A percentile compares a stretch with the other conserved stretches of the same genome.
phyloP scores from a whole-genome alignment of 2,329 filamentous ascomycete genomes.

The Fusarium sp. region DNA sequence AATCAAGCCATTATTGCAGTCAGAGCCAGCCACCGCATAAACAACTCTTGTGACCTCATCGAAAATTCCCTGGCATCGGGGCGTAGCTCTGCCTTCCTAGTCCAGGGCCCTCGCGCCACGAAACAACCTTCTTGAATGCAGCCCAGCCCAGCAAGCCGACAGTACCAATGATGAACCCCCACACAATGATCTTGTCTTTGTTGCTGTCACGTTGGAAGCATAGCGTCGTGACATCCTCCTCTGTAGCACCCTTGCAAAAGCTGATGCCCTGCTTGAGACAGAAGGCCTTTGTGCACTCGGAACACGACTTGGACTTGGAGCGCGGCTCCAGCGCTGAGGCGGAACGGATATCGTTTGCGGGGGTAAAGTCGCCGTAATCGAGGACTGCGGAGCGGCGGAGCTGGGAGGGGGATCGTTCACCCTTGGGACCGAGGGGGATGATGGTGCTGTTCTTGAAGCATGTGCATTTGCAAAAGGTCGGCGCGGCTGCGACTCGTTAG shows the following conservation, averaged over 20 bases:
- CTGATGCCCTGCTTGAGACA: slow-evolving; percentile 70
- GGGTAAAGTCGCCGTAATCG: slow-evolving; percentile 34
- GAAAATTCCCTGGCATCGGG: slow-evolving; percentile 43
- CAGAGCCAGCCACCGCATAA: neutral
- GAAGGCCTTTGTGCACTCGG: slow-evolving; percentile 73
- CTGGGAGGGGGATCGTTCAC: slow-evolving; percentile 38
- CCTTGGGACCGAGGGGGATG: slow-evolving; percentile 67
- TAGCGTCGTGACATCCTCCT: slow-evolving; percentile 70
- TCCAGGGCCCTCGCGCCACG: slow-evolving; percentile 51
- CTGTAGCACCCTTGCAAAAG: slow-evolving; percentile 71
- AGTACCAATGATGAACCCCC: slow-evolving; percentile 71
- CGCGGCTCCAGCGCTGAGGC: slow-evolving; percentile 34
- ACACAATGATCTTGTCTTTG: slow-evolving; percentile 75
- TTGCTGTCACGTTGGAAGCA: slow-evolving; percentile 76
- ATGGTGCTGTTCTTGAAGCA: slow-evolving; percentile 78
- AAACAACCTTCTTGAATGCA: slow-evolving; percentile 61
- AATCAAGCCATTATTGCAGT: neutral
- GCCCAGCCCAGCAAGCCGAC: slow-evolving; percentile 71
- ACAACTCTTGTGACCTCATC: slow-evolving; percentile 12
- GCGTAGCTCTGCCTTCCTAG: slow-evolving; percentile 48
- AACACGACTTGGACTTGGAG: slow-evolving; percentile 62
- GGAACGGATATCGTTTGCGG: slow-evolving; percentile 21
- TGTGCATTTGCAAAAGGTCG: slow-evolving; percentile 77
- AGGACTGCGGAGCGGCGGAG: slow-evolving; percentile 40
- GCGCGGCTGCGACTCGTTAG: slow-evolving; percentile 60